Evolutionary conservation across 805 yeast species (phyloP).

Genomic region (Candida golubevii): DNA sequence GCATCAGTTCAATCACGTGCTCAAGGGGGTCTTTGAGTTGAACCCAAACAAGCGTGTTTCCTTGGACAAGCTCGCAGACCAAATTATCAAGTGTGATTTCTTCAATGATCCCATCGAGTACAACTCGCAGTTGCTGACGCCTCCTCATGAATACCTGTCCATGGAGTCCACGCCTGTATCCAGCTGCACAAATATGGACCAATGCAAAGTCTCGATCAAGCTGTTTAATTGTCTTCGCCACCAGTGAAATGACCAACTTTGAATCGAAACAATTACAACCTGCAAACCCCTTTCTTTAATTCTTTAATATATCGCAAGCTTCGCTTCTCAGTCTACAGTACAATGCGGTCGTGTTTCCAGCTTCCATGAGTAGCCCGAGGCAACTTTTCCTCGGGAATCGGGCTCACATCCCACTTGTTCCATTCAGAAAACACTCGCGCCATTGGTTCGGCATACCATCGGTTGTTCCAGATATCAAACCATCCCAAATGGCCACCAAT

Average conservation of each 20-base stretch:
- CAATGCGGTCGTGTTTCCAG: constrained; percentile 35
- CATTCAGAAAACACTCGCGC: constrained; percentile 31
- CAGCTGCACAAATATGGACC: constrained; percentile 11
- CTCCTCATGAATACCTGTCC: constrained; percentile 15
- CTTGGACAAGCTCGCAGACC: constrained; percentile 36
- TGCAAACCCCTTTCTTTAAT: background rate
- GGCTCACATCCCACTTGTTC: constrained; percentile 24
- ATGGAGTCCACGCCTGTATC: constrained; percentile 9
- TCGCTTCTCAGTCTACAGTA: constrained; percentile 1
- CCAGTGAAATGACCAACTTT: background rate
- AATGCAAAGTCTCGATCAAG: constrained; percentile 5
- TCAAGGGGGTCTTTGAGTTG: constrained; percentile 41
- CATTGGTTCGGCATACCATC: constrained; percentile 40
- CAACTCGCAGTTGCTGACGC: constrained; percentile 19
- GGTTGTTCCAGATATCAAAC: constrained; percentile 28
- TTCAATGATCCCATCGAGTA: constrained; percentile 21
- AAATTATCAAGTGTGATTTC: constrained; percentile 32
- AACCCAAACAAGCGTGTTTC: constrained; percentile 47
- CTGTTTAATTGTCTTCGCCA: background rate
- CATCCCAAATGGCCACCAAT: constrained; percentile 71
- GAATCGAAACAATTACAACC: background rate
- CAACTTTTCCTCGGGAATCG: constrained; percentile 13
- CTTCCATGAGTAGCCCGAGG: constrained; percentile 27
- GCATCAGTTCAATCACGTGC: constrained; percentile 50
- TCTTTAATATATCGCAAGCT: background rate